Percentiles rank a stretch among this genome's conserved stretches.
Evolutionary conservation across 2,329 filamentous ascomycete genomes (phyloP).

Genomic region (Colletotrichum sp.): DNA sequence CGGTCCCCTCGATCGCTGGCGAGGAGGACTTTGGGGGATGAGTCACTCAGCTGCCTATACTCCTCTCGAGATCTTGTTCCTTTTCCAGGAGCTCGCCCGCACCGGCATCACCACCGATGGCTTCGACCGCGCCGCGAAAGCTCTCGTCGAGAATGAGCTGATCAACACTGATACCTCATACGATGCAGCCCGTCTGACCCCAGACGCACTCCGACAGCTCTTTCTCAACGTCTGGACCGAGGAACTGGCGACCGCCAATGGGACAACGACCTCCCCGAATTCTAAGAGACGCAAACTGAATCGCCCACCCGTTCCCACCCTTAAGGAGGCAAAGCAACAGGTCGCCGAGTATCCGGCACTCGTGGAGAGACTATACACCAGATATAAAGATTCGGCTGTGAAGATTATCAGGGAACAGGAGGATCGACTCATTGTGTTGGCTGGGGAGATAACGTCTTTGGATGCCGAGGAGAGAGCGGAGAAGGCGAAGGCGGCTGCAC

Average conservation of each 20-base stretch:
- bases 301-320: slow-evolving; percentile 65
- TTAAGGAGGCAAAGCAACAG: slow-evolving; percentile 71
- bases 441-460: slow-evolving; percentile 72
- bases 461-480: slow-evolving; percentile 50
- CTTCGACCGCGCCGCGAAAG: slow-evolving; percentile 76
- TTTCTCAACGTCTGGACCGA: slow-evolving; percentile 80
- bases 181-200: slow-evolving; percentile 75
- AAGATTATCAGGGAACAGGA: slow-evolving; percentile 78
- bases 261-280: slow-evolving; percentile 50
- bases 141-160: slow-evolving; percentile 75
- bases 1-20: slow-evolving; percentile 60
- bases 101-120: slow-evolving; percentile 69
- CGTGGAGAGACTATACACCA: slow-evolving; percentile 75
- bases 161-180: slow-evolving; percentile 74
- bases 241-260: slow-evolving; percentile 64
- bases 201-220: slow-evolving; percentile 79
- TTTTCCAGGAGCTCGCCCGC: slow-evolving; percentile 79
- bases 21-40: slow-evolving; percentile 62
- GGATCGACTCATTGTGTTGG: slow-evolving; percentile 64
- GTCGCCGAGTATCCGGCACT: slow-evolving; percentile 72
- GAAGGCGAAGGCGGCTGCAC: slow-evolving; percentile 14
- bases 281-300: slow-evolving; percentile 79
- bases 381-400: slow-evolving; percentile 75
- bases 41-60: slow-evolving; percentile 72
- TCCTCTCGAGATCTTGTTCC: slow-evolving; percentile 82